Conservation (phyloP, 129 eudicot genomes). For the Apium graveolens region DNA sequence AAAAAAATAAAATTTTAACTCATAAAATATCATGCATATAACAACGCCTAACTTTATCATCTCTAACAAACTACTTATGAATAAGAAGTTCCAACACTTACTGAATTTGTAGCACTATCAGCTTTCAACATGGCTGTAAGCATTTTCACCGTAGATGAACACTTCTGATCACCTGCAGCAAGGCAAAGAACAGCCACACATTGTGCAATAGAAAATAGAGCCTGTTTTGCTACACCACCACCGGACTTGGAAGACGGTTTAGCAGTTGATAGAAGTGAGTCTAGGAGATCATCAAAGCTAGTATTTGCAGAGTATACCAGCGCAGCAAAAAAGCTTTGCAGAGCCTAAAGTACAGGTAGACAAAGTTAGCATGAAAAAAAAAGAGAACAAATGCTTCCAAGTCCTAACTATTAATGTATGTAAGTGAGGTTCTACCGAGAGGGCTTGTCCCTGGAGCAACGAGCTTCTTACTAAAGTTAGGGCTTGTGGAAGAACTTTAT, state of each 20-base stretch:
- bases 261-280: constrained; percentile 85
- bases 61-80: background rate
- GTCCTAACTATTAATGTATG: background rate
- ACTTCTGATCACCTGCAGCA: constrained; percentile 86
- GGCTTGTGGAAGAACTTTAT: constrained; percentile 97
- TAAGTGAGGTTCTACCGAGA: constrained; percentile 45
- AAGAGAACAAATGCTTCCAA: background rate
- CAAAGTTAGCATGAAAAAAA: background rate
- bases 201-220: constrained; percentile 87
- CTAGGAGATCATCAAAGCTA: constrained; percentile 79
- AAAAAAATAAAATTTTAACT: too few relatives aligned
- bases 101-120: constrained; percentile 68
- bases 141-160: constrained; percentile 91
- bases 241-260: constrained; percentile 69
- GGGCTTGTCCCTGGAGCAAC: constrained; percentile 98
- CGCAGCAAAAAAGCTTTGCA: constrained; percentile 77
- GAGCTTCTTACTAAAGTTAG: constrained; percentile 76
- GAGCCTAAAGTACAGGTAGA: constrained; percentile 48
- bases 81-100: constrained; percentile 22
- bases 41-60: background rate
- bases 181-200: constrained; percentile 99
- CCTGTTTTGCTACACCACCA: constrained; percentile 90
- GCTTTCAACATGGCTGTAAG: constrained; percentile 78
- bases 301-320: constrained; percentile 91
- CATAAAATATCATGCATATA: background rate